A percentile compares a stretch with the other conserved stretches of the same genome.
phyloP scores from a whole-genome alignment of 768 basidiomycete species.

The Chiua virens region DNA sequence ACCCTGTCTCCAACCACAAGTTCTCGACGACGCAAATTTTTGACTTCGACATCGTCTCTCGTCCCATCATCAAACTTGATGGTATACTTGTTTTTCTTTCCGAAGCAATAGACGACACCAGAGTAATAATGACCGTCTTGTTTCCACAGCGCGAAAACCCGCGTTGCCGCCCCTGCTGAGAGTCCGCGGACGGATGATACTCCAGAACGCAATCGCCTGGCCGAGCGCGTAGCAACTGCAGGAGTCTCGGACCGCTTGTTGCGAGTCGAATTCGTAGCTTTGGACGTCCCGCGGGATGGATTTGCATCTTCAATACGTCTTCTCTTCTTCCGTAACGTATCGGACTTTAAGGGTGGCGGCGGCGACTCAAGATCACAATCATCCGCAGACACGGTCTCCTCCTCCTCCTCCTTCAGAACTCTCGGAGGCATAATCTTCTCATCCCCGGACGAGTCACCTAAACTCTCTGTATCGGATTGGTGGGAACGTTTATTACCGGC shows the following conservation, averaged over 20 bases:
- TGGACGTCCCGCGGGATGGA: slow-evolving; percentile 21
- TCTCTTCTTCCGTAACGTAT: slow-evolving; percentile 43
- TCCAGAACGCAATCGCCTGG: slow-evolving; percentile 43
- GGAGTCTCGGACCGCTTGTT: slow-evolving; percentile 26
- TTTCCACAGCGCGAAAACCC: slow-evolving; percentile 73
- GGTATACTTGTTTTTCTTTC: slow-evolving; percentile 35
- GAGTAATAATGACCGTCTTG: slow-evolving; percentile 59
- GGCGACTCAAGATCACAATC: slow-evolving; percentile 36
- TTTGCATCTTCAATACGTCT: slow-evolving; percentile 38
- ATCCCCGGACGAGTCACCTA: slow-evolving; percentile 29
- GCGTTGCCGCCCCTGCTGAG: slow-evolving; percentile 39
- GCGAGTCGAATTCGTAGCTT: slow-evolving; percentile 27
- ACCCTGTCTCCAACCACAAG: slow-evolving; percentile 60
- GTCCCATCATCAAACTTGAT: slow-evolving; percentile 71
- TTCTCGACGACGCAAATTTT: slow-evolving; percentile 53
- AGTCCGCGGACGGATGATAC: slow-evolving; percentile 22
- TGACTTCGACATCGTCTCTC: slow-evolving; percentile 44
- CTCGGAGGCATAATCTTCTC: slow-evolving; percentile 19
- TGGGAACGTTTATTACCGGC: slow-evolving; percentile 21
- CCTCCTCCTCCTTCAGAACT: slow-evolving; percentile 35
- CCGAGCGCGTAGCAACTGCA: slow-evolving; percentile 34
- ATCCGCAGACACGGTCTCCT: slow-evolving; percentile 42
- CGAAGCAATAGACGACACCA: slow-evolving; percentile 49
- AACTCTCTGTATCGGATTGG: slow-evolving; percentile 27
- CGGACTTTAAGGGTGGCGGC: slow-evolving; percentile 21